Percentiles rank a stretch among this genome's conserved stretches.
These are phyloP conservation scores for Lasiosphaeria hispida DNA, from an alignment of 495 filamentous ascomycete genomes.

Conservation along the genomic window DNA sequence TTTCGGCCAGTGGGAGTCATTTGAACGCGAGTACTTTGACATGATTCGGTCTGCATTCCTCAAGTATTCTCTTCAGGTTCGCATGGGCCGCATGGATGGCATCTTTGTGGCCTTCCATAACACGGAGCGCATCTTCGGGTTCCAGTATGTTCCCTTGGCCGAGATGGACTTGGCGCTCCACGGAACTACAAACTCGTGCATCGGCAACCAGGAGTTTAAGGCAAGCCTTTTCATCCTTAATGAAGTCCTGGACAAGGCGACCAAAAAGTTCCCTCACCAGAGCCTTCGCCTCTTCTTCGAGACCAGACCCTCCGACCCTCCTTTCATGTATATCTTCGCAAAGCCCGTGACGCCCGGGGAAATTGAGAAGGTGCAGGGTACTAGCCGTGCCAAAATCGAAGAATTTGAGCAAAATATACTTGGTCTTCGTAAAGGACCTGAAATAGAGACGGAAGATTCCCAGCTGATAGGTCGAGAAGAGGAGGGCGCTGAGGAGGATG, in stretches of 20 bases:
- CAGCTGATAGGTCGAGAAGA: constrained; percentile 7
- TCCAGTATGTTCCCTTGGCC: constrained; percentile 82
- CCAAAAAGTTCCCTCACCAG: constrained; percentile 64
- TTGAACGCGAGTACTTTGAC: constrained; percentile 92
- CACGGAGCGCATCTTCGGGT: constrained; percentile 90
- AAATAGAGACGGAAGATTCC: constrained; percentile 25
- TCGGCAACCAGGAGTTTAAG: constrained; percentile 89
- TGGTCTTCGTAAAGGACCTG: constrained; percentile 35
- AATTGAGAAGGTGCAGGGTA: constrained; percentile 70
- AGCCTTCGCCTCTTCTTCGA: constrained; percentile 88
- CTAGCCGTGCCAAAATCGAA: constrained; percentile 57
- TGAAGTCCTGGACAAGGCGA: constrained; percentile 69
- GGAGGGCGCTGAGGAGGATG: constrained; percentile 15
- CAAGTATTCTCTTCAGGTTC: constrained; percentile 94
- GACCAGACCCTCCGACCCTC: constrained; percentile 55
- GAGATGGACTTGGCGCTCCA: constrained; percentile 90
- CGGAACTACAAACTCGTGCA: constrained; percentile 56
- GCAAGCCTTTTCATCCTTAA: constrained; percentile 76
- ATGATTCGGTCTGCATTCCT: constrained; percentile 94
- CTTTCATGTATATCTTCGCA: constrained; percentile 86
- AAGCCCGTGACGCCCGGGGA: constrained; percentile 74
- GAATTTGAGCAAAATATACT: constrained; percentile 65
- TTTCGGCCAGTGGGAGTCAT: constrained; percentile 80
- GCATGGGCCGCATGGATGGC: constrained; percentile 96
- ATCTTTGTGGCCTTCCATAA: constrained; percentile 99